phyloP scores from a whole-genome alignment of 768 basidiomycete species.

The Russula griseocarnosa region DNA sequence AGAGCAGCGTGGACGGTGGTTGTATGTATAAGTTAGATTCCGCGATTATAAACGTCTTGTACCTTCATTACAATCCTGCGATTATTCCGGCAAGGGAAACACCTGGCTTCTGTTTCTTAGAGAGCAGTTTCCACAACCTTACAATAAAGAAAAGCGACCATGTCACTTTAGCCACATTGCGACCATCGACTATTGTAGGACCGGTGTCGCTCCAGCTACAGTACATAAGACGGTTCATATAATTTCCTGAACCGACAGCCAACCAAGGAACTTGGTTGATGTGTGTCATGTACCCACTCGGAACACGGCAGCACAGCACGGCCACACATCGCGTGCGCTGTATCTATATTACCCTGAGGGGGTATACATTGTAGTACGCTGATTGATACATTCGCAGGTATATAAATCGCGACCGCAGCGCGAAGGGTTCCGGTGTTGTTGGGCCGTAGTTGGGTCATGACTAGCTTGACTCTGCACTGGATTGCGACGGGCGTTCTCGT shows the following conservation, averaged over 20 bases:
- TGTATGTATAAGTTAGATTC: slow-evolving; percentile 36
- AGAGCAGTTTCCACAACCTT: background rate
- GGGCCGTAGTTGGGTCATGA: slow-evolving; percentile 7
- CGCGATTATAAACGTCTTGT: background rate
- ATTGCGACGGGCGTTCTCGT: background rate
- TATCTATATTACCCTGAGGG: background rate
- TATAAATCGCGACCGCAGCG: too few relatives aligned
- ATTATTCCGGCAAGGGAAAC: background rate
- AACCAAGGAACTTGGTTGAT: background rate
- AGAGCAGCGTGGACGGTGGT: slow-evolving; percentile 38
- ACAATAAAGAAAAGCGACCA: background rate
- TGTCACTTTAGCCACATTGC: background rate
- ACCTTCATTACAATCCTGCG: background rate
- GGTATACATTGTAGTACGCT: background rate
- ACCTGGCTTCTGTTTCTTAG: background rate
- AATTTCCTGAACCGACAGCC: background rate
- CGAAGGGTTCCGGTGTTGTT: background rate
- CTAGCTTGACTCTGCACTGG: background rate
- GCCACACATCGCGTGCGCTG: background rate
- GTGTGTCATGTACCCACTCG: background rate
- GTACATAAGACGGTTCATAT: background rate
- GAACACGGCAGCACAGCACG: background rate
- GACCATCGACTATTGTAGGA: background rate
- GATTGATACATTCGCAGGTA: background rate
- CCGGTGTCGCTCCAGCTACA: background rate